Evolutionary conservation across 169 alveolate species (phyloP).

Genomic region (Perkinsus marinus): DNA sequence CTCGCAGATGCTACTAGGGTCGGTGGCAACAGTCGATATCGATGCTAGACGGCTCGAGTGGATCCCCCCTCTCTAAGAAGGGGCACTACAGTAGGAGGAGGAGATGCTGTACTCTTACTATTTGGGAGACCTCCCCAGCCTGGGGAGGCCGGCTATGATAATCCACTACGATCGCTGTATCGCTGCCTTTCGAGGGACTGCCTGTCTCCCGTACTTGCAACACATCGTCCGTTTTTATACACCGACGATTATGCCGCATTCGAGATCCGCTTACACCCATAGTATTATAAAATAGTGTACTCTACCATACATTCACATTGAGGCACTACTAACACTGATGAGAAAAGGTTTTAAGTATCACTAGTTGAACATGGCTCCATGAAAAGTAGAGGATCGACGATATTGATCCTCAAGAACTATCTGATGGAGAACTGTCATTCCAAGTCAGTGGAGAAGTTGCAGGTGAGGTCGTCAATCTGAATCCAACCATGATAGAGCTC

Average conservation of each 20-base stretch:
- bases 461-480: neutral
- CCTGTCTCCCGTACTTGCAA: neutral
- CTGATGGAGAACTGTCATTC: too few species aligned
- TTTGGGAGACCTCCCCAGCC: neutral
- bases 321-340: too few species aligned
- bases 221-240: neutral
- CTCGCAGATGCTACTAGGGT: neutral
- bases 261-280: neutral
- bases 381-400: too few species aligned
- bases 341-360: neutral
- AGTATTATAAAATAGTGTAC: too few species aligned
- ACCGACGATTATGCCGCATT: neutral
- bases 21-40: neutral
- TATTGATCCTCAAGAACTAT: too few species aligned
- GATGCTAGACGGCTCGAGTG: neutral
- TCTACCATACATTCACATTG: too few species aligned
- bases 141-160: neutral
- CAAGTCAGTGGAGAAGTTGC: too few species aligned
- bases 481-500: neutral
- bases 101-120: neutral
- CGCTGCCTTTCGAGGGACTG: neutral
- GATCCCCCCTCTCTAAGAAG: neutral
- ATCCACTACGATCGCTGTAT: neutral
- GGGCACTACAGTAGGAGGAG: neutral
- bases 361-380: neutral